phyloP scores from a whole-genome alignment of 106 monocot species.

The Dendrobium huoshanense region DNA sequence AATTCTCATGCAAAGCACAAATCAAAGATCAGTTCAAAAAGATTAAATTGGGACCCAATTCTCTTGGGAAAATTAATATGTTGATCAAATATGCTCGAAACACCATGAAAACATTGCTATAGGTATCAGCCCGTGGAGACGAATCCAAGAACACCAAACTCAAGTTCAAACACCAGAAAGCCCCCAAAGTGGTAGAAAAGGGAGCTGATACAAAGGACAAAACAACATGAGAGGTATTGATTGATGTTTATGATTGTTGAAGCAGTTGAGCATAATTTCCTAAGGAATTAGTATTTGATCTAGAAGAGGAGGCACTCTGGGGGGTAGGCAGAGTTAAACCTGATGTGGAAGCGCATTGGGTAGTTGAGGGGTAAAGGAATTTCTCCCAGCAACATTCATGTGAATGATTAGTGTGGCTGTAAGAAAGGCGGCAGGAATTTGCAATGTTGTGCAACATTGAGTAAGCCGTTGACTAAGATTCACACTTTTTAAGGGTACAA shows the following conservation, averaged over 20 bases:
- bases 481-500: background rate
- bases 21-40: no score
- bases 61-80: no score
- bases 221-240: no score
- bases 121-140: no score
- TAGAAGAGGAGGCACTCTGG: no score
- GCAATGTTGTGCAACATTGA: background rate
- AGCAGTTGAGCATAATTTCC: background rate
- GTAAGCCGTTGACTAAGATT: background rate
- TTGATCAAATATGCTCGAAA: no score
- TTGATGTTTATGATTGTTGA: background rate
- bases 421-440: background rate
- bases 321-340: background rate
- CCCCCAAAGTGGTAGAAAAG: background rate
- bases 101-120: no score
- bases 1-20: no score
- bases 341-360: background rate
- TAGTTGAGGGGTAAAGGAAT: background rate
- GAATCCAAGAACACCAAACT: no score
- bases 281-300: no score
- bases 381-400: background rate
- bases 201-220: background rate
- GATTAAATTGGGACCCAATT: no score
- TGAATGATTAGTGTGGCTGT: background rate
- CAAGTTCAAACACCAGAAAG: no score